Conservation (phyloP, 2,329 filamentous ascomycete genomes). For the Neoarthrinium moseri region DNA sequence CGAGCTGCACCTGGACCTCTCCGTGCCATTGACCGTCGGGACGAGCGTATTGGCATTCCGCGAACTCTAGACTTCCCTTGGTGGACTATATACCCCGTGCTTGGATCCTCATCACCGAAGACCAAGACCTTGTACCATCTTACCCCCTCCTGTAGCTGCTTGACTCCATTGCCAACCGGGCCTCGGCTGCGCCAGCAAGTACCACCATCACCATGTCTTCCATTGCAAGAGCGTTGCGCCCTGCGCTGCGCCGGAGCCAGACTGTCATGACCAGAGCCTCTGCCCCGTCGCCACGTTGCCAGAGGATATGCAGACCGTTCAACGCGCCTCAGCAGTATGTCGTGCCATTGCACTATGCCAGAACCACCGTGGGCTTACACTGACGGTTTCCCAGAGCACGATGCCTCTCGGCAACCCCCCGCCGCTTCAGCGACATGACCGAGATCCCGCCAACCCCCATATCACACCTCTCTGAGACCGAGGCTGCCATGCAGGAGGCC, state of each 20-base stretch:
- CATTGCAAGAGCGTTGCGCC: slow-evolving; percentile 49
- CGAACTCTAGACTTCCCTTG: not conserved
- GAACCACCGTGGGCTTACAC: too few species aligned
- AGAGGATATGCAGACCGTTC: slow-evolving; percentile 17
- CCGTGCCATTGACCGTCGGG: not conserved
- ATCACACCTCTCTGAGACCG: slow-evolving; percentile 86
- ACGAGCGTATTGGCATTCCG: not conserved
- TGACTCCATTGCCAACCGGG: not conserved
- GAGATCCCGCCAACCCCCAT: slow-evolving; percentile 89
- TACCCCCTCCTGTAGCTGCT: not conserved
- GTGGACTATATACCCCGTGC: too few species aligned
- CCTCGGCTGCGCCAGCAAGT: not conserved
- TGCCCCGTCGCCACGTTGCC: slow-evolving; percentile 20
- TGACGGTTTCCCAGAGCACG: slow-evolving; percentile 43
- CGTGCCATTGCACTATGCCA: too few species aligned
- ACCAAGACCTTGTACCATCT: not conserved
- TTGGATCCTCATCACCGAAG: not conserved
- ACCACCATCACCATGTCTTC: slow-evolving; percentile 41
- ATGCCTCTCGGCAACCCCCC: slow-evolving; percentile 59
- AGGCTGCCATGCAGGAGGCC: slow-evolving; percentile 83
- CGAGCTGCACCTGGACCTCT: too few species aligned
- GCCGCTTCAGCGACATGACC: slow-evolving; percentile 63
- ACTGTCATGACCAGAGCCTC: slow-evolving; percentile 28
- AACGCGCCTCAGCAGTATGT: slow-evolving; percentile 31
- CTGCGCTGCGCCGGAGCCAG: slow-evolving; percentile 46